Conservation (phyloP, 257 asterid genomes). For the Gentiana macrophylla region DNA sequence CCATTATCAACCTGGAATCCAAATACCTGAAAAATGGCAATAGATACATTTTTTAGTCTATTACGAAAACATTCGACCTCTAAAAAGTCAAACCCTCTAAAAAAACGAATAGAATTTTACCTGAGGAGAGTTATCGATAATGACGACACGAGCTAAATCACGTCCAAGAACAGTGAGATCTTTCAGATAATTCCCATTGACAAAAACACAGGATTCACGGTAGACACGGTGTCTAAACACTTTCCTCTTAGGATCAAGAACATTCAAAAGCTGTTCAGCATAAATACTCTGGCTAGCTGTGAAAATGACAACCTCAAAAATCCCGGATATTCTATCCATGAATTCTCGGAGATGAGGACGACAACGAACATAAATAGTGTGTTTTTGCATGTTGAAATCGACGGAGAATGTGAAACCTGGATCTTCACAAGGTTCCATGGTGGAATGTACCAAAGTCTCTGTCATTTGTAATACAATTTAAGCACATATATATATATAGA, state of each 20-base stretch:
- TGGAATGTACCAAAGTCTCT: constrained; percentile 99
- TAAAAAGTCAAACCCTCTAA: too few species aligned
- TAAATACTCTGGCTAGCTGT: constrained; percentile 99
- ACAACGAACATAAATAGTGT: constrained; percentile 72
- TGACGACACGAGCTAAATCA: constrained; percentile 72
- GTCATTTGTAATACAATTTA: constrained; percentile 29
- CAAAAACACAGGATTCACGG: constrained; percentile 84
- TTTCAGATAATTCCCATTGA: constrained; percentile 91
- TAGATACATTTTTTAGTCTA: too few species aligned
- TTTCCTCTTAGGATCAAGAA: constrained; percentile 85
- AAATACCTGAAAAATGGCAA: constrained; percentile 53
- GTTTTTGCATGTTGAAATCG: constrained; percentile 64
- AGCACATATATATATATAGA: neutral
- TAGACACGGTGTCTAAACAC: constrained; percentile 88
- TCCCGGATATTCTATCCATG: constrained; percentile 62
- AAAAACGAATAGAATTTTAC: constrained; percentile 22
- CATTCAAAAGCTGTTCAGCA: constrained; percentile 81
- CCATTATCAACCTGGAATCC: constrained; percentile 99
- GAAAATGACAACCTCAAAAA: constrained; percentile 81
- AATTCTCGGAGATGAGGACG: constrained; percentile 86
- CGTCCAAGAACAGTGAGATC: constrained; percentile 98
- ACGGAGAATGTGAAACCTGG: constrained; percentile 88
- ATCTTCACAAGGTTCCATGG: constrained; percentile 77
- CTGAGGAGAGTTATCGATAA: constrained; percentile 97
- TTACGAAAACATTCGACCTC: too few species aligned